phyloP scores from a whole-genome alignment of 371 early-diverging fungal genomes.

The Apophysomyces variabilis region DNA sequence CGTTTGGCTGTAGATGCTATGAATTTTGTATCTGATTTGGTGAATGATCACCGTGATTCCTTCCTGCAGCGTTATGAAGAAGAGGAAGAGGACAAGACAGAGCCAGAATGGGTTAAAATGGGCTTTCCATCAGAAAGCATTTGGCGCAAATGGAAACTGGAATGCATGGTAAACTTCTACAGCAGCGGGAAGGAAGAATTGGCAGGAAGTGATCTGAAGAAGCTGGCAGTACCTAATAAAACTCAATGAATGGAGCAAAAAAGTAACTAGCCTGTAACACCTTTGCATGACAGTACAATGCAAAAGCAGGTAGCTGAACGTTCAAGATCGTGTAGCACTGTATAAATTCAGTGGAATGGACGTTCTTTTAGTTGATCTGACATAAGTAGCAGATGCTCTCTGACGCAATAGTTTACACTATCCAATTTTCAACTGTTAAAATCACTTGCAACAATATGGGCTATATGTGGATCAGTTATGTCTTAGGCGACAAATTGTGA shows the following conservation, averaged over 20 bases:
- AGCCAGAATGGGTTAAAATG: constrained; percentile 48
- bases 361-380: too few species aligned
- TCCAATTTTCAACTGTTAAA: too few species aligned
- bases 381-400: too few species aligned
- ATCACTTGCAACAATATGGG: too few species aligned
- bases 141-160: constrained; percentile 54
- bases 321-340: too few species aligned
- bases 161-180: constrained; percentile 51
- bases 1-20: constrained; percentile 41
- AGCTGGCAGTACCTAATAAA: constrained; percentile 29
- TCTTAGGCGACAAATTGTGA: too few species aligned
- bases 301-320: too few species aligned
- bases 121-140: constrained; percentile 46
- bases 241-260: background rate
- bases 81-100: constrained; percentile 31
- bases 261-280: background rate
- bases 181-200: constrained; percentile 53
- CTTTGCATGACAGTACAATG: too few species aligned
- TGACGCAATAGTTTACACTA: too few species aligned
- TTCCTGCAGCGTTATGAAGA: constrained; percentile 39
- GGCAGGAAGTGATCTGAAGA: constrained; percentile 50
- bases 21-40: constrained; percentile 34
- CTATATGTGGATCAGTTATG: too few species aligned
- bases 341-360: too few species aligned
- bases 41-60: constrained; percentile 38